Evolutionary conservation across 768 basidiomycete species (phyloP).

Genomic region (Pleurotus pulmonarius): DNA sequence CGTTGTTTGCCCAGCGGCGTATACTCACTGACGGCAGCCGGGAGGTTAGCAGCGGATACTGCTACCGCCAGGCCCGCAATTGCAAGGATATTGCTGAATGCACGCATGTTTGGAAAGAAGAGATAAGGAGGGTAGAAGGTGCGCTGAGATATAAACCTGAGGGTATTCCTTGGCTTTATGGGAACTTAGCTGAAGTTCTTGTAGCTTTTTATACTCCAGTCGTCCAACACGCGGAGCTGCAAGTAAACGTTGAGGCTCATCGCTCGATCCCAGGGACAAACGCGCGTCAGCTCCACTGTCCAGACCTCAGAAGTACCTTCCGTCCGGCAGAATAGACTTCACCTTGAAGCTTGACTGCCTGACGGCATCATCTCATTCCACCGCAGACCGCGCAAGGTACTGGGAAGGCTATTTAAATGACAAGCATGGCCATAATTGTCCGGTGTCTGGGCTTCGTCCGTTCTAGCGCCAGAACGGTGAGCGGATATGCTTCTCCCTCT

Average conservation of each 20-base stretch:
- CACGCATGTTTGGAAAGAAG: background rate
- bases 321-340: background rate
- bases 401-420: slow-evolving; percentile 1
- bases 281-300: background rate
- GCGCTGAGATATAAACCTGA: too few relatives aligned
- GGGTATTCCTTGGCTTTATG: too few relatives aligned
- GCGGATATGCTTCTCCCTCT: background rate
- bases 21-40: slow-evolving; percentile 3
- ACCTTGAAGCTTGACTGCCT: background rate
- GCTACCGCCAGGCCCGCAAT: background rate
- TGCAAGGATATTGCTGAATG: slow-evolving; percentile 1
- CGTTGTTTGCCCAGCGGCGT: background rate
- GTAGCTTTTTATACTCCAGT: too few relatives aligned
- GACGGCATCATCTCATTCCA: background rate
- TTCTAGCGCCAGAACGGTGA: background rate
- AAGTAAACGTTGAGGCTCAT: background rate
- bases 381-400: slow-evolving; percentile 8
- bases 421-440: background rate
- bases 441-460: background rate
- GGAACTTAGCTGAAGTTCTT: too few relatives aligned
- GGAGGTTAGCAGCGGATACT: slow-evolving; percentile 2
- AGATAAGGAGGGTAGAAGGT: background rate
- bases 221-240: background rate
- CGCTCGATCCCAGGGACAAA: background rate
- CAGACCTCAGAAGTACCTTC: background rate